These are phyloP conservation scores for Vicia villosa DNA, from an alignment of 306 rosid genomes.

Conservation along the genomic window DNA sequence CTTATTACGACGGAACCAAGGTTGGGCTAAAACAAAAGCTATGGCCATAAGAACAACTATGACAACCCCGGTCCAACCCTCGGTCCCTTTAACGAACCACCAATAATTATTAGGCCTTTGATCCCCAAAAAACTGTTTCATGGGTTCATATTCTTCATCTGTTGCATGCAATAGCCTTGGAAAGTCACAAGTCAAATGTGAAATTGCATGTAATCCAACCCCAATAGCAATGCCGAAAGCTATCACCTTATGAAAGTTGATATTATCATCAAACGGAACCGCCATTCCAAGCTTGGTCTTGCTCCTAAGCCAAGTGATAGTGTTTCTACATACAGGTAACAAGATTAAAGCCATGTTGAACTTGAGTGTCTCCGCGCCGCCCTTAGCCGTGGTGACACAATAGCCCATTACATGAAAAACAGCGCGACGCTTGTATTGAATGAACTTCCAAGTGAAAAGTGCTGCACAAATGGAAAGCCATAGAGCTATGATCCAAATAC, in stretches of 20 bases:
- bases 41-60: constrained; percentile 91
- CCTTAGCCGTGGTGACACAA: constrained; percentile 77
- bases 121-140: constrained; percentile 64
- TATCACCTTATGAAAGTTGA: constrained; percentile 87
- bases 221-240: constrained; percentile 76
- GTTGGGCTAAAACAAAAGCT: constrained; percentile 76
- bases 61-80: constrained; percentile 88
- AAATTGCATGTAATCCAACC: constrained; percentile 56
- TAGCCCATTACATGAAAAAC: constrained; percentile 83
- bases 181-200: constrained; percentile 87
- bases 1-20: constrained; percentile 77
- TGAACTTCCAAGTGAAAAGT: constrained; percentile 79
- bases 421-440: constrained; percentile 67
- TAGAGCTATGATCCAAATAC: constrained; percentile 68
- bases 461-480: constrained; percentile 69
- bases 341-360: constrained; percentile 85
- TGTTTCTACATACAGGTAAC: constrained; percentile 78
- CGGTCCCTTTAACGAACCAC: constrained; percentile 96
- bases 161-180: constrained; percentile 69
- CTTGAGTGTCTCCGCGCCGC: constrained; percentile 84
- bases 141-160: constrained; percentile 58
- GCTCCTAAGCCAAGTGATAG: constrained; percentile 84
- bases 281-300: constrained; percentile 60
- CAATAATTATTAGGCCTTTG: constrained; percentile 67
- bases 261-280: constrained; percentile 80